Percentiles rank a stretch among this genome's conserved stretches.
Evolutionary conservation across 2,329 filamentous ascomycete genomes (phyloP).

Genomic region (Verticillium tricorpus): DNA sequence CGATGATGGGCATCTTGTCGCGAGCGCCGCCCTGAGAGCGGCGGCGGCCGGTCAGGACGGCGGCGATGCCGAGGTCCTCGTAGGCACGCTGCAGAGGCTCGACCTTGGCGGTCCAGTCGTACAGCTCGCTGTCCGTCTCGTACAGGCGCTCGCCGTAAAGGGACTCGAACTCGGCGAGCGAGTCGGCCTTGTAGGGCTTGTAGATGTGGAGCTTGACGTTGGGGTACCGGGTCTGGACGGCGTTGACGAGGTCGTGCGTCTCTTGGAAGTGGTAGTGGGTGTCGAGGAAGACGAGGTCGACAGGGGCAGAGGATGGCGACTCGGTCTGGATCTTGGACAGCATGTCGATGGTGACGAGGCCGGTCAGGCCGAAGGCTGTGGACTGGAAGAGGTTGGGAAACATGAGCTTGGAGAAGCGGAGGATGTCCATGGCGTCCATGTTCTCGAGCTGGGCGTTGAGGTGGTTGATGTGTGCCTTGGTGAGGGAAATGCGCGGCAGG

Average conservation of each 20-base stretch:
- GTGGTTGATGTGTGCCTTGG: conserved; percentile 80
- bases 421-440: conserved; percentile 84
- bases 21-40: conserved; percentile 91
- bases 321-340: conserved; percentile 67
- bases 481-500: conserved; percentile 78
- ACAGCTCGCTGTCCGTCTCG: conserved; percentile 81
- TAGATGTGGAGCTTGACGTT: conserved; percentile 80
- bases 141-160: conserved; percentile 81
- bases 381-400: conserved; percentile 88
- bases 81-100: conserved; percentile 94
- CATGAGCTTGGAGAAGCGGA: conserved; percentile 86
- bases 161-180: conserved; percentile 70
- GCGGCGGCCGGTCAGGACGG: conserved; percentile 87
- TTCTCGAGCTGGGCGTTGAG: conserved; percentile 85
- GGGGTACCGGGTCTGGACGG: conserved; percentile 71
- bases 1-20: conserved; percentile 84
- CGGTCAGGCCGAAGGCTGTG: conserved; percentile 77
- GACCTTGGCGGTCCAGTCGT: conserved; percentile 97
- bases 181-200: conserved; percentile 75
- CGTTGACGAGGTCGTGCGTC: conserved; percentile 69
- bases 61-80: conserved; percentile 77
- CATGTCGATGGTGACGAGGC: conserved; percentile 81
- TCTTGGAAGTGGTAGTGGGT: conserved; percentile 79
- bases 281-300: conserved; percentile 76
- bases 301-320: conserved; percentile 53